phyloP scores from a whole-genome alignment of 352 stramenopile genomes.

The Phytophthora meadii region DNA sequence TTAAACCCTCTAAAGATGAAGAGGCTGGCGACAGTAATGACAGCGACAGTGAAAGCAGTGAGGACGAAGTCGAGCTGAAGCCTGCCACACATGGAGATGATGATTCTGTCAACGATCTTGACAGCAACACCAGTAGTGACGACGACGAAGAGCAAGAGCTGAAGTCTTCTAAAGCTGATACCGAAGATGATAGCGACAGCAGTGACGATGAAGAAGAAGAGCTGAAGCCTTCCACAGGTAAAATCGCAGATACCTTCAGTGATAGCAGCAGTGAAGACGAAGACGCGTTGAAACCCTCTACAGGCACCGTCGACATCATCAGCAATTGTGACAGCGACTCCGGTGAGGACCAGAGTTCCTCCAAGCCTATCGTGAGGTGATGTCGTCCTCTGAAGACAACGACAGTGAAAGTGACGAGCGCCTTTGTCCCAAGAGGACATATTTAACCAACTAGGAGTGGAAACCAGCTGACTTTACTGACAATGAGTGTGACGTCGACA shows the following conservation, averaged over 20 bases:
- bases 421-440: slow-evolving; percentile 14
- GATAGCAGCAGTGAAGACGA: slow-evolving; percentile 16
- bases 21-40: not conserved
- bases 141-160: not conserved
- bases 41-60: slow-evolving; percentile 2
- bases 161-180: not conserved
- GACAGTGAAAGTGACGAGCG: slow-evolving; percentile 11
- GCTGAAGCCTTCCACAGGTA: not conserved
- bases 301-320: not conserved
- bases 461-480: not conserved
- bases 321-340: not conserved
- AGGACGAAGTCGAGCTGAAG: slow-evolving; percentile 1
- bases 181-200: not conserved
- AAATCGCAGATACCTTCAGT: not conserved
- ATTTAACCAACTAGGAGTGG: slow-evolving; percentile 35
- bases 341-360: not conserved
- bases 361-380: not conserved
- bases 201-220: slow-evolving; percentile 3
- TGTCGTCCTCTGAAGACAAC: slow-evolving; percentile 8
- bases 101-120: slow-evolving; percentile 1
- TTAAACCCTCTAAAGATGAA: not conserved
- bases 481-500: too few relatives aligned
- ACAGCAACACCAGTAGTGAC: not conserved
- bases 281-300: slow-evolving; percentile 1
- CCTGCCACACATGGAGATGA: not conserved